Base-by-base conservation (phyloP, 2,329 filamentous ascomycete species). In the Thyridium curvatum region DNA sequence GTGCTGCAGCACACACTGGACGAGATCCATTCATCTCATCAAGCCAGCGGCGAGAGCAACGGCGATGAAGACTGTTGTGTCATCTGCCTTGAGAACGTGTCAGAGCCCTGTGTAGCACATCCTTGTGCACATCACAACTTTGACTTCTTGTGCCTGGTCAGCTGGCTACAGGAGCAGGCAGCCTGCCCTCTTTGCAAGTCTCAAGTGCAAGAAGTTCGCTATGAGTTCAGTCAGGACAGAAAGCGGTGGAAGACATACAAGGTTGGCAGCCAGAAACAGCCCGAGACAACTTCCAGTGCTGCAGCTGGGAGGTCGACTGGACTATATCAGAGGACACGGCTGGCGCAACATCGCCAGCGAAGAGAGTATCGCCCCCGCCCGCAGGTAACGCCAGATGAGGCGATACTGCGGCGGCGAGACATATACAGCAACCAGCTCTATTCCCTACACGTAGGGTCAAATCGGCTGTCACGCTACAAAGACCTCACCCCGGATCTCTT, bases 81-180 rank as follows among this genome's bases (percentile, higher is more conserved):
- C 46, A 93, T 97, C 59, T 97, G 90, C 60, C 79, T 96, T 44
- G 85, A 91, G 41, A 55, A 65, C 38, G 71, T 95, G 52, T 77
- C 79, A 9, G 86, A 93, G 51, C 65, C 77, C 38, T 88, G 85
- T 46, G 69, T 82, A 37, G 77, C 86, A 8, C 65, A 74, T 15
- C 89, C 90, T 8, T 97, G 90, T 67, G 73, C 77, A 32, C 90
- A 97, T 65, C 64, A 69, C 41, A 79, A 81, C 49, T 95, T 94
- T 57, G 89, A 96, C 66, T 94, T 89, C 54, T 59, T 87, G 12
- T 97, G 90, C 59, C 74, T 95, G 6, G 64, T 82, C 16, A 89
- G 74, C 61, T 96, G 91, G 90, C 68, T 94, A 5, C 74, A 88
- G 49, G 70, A 84, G 46, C 75, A 77, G 9, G 69, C 81, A 1